Conservation (phyloP, 75 land plant species). For the Selaginella tamariscina region DNA sequence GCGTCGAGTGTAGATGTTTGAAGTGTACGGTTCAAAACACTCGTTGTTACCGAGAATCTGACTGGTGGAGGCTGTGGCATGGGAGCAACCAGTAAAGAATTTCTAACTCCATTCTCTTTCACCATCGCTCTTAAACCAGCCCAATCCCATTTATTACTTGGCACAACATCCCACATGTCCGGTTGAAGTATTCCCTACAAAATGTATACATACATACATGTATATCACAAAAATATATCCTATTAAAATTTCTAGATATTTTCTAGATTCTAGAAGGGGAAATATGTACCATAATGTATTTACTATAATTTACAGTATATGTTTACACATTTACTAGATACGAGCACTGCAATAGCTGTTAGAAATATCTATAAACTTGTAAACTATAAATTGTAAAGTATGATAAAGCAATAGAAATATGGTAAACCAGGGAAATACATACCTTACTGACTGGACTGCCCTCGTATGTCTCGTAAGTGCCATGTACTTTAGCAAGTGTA, state of each 20-base stretch:
- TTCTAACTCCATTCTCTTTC: slow-evolving; percentile 56
- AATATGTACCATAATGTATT: neutral
- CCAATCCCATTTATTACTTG: slow-evolving; percentile 91
- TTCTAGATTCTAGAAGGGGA: neutral
- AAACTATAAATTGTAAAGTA: neutral
- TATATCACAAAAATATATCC: neutral
- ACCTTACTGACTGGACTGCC: slow-evolving; percentile 96
- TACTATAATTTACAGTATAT: no score
- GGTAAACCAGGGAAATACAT: neutral
- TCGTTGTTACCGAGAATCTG: slow-evolving; percentile 97
- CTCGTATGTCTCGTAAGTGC: slow-evolving; percentile 76
- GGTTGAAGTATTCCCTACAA: slow-evolving; percentile 81
- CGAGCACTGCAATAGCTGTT: no score
- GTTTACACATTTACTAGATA: no score
- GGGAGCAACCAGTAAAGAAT: slow-evolving; percentile 87
- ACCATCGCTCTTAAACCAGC: slow-evolving; percentile 39
- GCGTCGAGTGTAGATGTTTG: slow-evolving; percentile 87
- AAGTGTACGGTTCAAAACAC: slow-evolving; percentile 97
- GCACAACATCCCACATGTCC: slow-evolving; percentile 86
- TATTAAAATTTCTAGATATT: no score
- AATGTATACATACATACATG: neutral
- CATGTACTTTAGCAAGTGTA: slow-evolving; percentile 66
- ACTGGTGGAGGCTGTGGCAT: slow-evolving; percentile 99
- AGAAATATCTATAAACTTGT: neutral
- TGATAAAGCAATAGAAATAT: neutral